These are phyloP conservation scores for Vitis hybrid DNA, from an alignment of 177 flowering plant species.

Conservation along the genomic window DNA sequence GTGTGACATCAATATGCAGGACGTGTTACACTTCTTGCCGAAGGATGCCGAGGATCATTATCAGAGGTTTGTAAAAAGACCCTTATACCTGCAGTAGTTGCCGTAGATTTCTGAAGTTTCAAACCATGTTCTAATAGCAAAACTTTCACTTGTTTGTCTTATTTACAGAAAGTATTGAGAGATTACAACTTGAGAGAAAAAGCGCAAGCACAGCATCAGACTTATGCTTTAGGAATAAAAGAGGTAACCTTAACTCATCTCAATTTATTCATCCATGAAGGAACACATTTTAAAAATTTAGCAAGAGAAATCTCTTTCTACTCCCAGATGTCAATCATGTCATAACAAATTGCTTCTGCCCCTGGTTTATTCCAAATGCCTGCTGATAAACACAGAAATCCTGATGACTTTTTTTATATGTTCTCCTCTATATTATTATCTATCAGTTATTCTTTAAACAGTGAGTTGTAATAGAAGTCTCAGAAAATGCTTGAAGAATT, in stretches of 20 bases:
- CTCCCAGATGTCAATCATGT: no score
- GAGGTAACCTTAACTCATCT: constrained; percentile 50
- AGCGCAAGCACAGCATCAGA: constrained; percentile 83
- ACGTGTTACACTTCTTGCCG: constrained; percentile 74
- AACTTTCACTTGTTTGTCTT: constrained; percentile 13
- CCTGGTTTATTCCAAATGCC: no score
- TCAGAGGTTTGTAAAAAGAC: constrained; percentile 69
- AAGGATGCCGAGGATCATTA: constrained; percentile 97
- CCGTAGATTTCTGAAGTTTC: neutral
- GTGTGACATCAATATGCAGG: constrained; percentile 49
- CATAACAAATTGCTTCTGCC: no score
- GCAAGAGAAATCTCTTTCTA: neutral
- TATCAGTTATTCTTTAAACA: no score
- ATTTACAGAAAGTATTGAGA: constrained; percentile 59
- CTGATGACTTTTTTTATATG: no score
- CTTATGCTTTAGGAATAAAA: constrained; percentile 96
- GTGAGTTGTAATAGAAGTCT: no score
- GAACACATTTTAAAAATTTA: neutral
- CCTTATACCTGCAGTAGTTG: constrained; percentile 3
- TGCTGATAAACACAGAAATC: no score
- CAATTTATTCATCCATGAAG: neutral
- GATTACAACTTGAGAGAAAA: constrained; percentile 70
- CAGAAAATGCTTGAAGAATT: no score
- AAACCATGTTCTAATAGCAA: neutral
- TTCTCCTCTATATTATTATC: no score